These are phyloP conservation scores for Nasturtium officinale DNA, from an alignment of 345 rosid genomes.

Conservation along the genomic window DNA sequence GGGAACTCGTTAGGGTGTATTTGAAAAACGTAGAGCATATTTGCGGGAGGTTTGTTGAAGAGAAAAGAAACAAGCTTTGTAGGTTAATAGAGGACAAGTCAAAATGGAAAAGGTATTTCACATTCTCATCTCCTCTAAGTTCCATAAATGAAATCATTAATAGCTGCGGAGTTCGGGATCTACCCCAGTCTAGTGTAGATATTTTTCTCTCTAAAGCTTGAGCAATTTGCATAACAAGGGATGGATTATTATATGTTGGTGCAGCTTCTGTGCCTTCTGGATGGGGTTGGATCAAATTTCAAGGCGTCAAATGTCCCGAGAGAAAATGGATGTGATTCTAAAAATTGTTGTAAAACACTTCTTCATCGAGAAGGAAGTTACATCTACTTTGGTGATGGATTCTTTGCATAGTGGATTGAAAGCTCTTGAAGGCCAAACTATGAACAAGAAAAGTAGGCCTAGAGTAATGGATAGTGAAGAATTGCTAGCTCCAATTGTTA, in stretches of 20 bases:
- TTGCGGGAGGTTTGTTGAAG: conserved; percentile 84
- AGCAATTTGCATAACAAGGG: conserved; percentile 19
- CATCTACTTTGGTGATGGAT: conserved; percentile 98
- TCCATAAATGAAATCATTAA: conserved; percentile 4
- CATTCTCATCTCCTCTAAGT: conserved; percentile 11
- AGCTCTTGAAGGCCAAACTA: conserved; percentile 87
- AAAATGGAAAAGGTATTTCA: conserved; percentile 80
- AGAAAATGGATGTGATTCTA: conserved; percentile 75
- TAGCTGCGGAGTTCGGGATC: background rate
- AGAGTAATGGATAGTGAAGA: conserved; percentile 63
- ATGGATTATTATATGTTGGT: conserved; percentile 23
- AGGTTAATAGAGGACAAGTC: conserved; percentile 76
- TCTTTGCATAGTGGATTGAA: conserved; percentile 94
- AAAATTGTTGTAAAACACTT: conserved; percentile 86
- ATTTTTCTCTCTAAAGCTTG: background rate
- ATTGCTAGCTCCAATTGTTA: conserved; percentile 75
- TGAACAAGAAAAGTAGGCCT: conserved; percentile 59
- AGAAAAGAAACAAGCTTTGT: conserved; percentile 70
- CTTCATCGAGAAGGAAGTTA: conserved; percentile 90
- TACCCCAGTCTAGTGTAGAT: background rate
- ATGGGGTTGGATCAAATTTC: conserved; percentile 72
- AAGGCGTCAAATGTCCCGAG: conserved; percentile 74
- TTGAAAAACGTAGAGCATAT: conserved; percentile 85
- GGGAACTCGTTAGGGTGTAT: conserved; percentile 93
- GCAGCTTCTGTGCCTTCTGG: conserved; percentile 91